Evolutionary conservation across 2,329 filamentous ascomycete genomes (phyloP).

Genomic region (Parascedosporium putredinis): DNA sequence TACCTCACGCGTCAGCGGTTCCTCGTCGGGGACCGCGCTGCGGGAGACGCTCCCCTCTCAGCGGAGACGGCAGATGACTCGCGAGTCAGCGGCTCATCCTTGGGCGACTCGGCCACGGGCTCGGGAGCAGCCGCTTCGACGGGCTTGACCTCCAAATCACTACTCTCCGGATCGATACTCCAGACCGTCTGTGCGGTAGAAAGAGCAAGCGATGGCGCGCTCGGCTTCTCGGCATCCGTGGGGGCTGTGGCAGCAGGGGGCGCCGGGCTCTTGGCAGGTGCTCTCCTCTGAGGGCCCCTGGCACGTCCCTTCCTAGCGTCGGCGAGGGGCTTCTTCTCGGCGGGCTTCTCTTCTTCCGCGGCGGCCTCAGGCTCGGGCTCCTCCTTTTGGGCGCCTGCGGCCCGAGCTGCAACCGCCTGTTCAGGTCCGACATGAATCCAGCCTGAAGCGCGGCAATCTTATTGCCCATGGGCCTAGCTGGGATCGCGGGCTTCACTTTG

Average conservation of each 20-base stretch:
- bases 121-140: conserved; percentile 2
- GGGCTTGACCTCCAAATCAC: conserved; percentile 30
- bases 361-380: conserved; percentile 48
- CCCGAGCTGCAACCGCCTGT: conserved; percentile 77
- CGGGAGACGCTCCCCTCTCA: neutral
- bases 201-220: conserved; percentile 33
- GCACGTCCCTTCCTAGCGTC: conserved; percentile 89
- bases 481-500: conserved; percentile 77
- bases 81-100: neutral
- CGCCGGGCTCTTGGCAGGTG: conserved; percentile 42
- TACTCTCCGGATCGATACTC: conserved; percentile 41
- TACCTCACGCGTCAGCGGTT: neutral
- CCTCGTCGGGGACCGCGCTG: neutral
- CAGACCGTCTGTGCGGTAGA: conserved; percentile 37
- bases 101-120: neutral
- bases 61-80: neutral
- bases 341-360: conserved; percentile 42
- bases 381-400: conserved; percentile 71
- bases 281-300: conserved; percentile 72
- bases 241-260: conserved; percentile 20
- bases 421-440: conserved; percentile 86
- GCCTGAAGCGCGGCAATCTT: conserved; percentile 90
- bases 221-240: conserved; percentile 13
- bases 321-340: conserved; percentile 47
- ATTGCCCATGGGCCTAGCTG: conserved; percentile 50